Percentiles rank a stretch among this genome's conserved stretches.
These are phyloP conservation scores for Mycotypha africana DNA, from an alignment of 371 early-diverging fungal species.

Conservation along the genomic window DNA sequence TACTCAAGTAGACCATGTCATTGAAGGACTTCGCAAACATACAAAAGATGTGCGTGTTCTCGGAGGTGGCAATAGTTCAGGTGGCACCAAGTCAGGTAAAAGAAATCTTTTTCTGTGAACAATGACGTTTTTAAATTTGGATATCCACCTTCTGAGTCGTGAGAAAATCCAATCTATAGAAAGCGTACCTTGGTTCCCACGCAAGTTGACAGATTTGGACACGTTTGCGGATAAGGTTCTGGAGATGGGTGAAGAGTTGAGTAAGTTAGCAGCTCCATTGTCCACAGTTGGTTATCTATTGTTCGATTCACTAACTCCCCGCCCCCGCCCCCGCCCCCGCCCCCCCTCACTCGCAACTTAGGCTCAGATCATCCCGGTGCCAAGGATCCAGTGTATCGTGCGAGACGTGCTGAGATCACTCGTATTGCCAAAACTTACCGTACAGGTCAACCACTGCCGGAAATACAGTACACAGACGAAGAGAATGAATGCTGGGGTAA, in stretches of 20 bases:
- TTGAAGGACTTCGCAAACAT: constrained; percentile 53
- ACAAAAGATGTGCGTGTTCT: constrained; percentile 63
- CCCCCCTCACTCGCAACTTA: constrained; percentile 7
- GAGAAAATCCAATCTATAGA: too few relatives aligned
- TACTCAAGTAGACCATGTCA: constrained; percentile 52
- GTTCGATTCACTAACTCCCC: too few relatives aligned
- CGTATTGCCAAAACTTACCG: constrained; percentile 79
- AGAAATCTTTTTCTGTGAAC: too few relatives aligned
- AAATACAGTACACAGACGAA: constrained; percentile 73
- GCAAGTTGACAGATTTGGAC: constrained; percentile 90
- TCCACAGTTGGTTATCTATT: too few relatives aligned
- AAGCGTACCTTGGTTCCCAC: constrained; percentile 90
- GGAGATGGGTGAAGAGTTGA: constrained; percentile 86
- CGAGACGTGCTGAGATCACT: constrained; percentile 84
- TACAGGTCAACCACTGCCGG: constrained; percentile 82
- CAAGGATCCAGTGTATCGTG: constrained; percentile 80
- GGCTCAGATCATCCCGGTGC: constrained; percentile 95
- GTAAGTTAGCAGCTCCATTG: too few relatives aligned
- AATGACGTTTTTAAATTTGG: too few relatives aligned
- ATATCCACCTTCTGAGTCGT: too few relatives aligned
- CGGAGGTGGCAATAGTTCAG: constrained; percentile 25
- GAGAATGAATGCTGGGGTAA: constrained; percentile 87
- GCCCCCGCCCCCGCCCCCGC: too few relatives aligned
- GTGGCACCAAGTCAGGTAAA: neutral
- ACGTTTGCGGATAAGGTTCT: constrained; percentile 90